Evolutionary conservation across 805 yeast genomes (phyloP), one percentile per base, ranked within the genome.

Genomic region (Monosporozyma unispora): DNA sequence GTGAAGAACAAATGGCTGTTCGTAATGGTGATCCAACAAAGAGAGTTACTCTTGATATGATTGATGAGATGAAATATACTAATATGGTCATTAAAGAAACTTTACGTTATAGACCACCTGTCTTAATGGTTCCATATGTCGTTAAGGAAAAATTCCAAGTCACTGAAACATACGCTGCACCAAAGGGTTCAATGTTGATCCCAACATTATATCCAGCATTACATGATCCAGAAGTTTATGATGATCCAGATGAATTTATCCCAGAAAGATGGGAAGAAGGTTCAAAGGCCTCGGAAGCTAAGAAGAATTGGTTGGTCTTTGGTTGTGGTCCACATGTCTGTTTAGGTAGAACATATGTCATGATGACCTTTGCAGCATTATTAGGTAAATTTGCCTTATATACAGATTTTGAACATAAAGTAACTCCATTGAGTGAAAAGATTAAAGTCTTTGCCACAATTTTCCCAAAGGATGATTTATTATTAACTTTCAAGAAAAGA

Each of bases 311-410:
- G 96, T 78, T 93, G 56, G 97, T 91, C 10, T 93, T 93, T 60
- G 99, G 99, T 55, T 82, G 95, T 44, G 99, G 99, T 49, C 91
- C 97, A 11, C 99, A 93, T 66, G 89, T 86, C 49, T 93, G 99
- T 72, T 73, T 93, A 54, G 99, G 99, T 57, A 95, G 89, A 74
- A 86, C 81, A 53, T 93, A 93, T 63, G 99, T 93, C 52, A 77
- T 87, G 79, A 82, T 87, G 79, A 78, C 91, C 53, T 86, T 93
- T 68, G 82, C 95, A 14, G 88, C 86, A 31, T 75, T 91, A 75
- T 78, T 93, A 63, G 99, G 99, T 64, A 93, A 93, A 70, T 89
- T 89, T 49, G 79, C 87, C 22, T 69, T 93, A 79, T 71, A 77
- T 58, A 77, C 89, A 48, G 90, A 93, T 68, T 80, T 93, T 72